Base-by-base conservation (phyloP, 1,284 basidiomycete genomes). In the Hemileia vastatrix region DNA sequence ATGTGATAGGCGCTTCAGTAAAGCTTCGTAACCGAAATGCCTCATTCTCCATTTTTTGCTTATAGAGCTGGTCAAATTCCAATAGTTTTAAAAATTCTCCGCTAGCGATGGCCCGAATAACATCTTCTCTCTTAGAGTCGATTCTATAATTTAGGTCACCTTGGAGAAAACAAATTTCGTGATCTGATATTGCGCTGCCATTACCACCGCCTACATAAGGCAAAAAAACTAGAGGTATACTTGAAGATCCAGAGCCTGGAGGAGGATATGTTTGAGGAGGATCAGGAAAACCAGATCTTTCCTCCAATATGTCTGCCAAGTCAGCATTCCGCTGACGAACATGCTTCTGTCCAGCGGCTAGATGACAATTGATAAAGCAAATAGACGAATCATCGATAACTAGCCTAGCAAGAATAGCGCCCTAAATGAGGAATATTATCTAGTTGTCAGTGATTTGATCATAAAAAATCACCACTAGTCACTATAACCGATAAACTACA, bases 331-430 rank as follows among this genome's bases (percentile, higher is more conserved):
- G 81, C 66, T 87, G 82, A 6, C 87, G 82, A 27, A 88, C 83
- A 52, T 88, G 85, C 65, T 83, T 82, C 73, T 95, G 92, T 1
- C 94, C 93, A 1, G 94, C 93, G 3, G 93, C 94, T 55, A 98
- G 81, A 79, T 98, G 94, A 68, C 90, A 90, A 77, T 98, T 98
- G 78, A 96, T 84, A 71, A 96, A 87, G 73, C 91, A 96, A 24
- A 97, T 77, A 0, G 89, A 92, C 1, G 90, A 87, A 77, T 73
- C 66, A 67, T 92, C 89, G 40, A 97, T 79, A 6, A 91, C 83
- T 64, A 96, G 83, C n/a, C 94, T 83, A 1, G 89, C 82, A 15
- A 95, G 83, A 64, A 97, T 92, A 0, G 87, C 92, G 13, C 94
- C 94, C 86, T 90, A 68, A 11, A 65, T 23, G 53, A 18, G 2